Evolutionary conservation across 345 rosid genomes (phyloP).

Genomic region (Pugionium cornutum): DNA sequence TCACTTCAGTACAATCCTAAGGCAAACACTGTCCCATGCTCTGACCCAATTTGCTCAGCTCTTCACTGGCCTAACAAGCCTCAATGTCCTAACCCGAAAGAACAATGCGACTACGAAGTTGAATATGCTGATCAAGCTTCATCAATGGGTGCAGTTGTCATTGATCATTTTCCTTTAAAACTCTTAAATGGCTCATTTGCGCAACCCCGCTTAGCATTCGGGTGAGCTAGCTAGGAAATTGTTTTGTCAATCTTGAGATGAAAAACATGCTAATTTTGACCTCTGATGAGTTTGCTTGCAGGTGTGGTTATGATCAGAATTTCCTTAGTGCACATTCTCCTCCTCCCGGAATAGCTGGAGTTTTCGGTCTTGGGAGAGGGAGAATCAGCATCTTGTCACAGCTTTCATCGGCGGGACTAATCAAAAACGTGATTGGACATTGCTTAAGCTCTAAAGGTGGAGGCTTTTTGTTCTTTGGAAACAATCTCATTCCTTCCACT

Average conservation of each 20-base stretch:
- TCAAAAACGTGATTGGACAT: constrained; percentile 67
- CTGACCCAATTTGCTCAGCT: constrained; percentile 50
- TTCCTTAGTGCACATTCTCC: constrained; percentile 38
- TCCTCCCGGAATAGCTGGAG: constrained; percentile 63
- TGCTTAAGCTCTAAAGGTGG: constrained; percentile 77
- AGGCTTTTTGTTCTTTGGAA: constrained; percentile 83
- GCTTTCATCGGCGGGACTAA: constrained; percentile 44
- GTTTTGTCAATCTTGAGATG: not conserved
- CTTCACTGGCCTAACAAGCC: constrained; percentile 38
- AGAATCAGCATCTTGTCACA: constrained; percentile 63
- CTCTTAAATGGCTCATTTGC: constrained; percentile 50
- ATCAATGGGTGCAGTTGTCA: constrained; percentile 65
- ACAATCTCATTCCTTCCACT: constrained; percentile 52
- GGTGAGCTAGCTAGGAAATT: constrained; percentile 46
- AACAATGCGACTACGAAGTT: constrained; percentile 78
- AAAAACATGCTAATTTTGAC: not conserved
- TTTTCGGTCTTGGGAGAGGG: constrained; percentile 76
- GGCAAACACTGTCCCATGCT: constrained; percentile 50
- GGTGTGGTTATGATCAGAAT: constrained; percentile 75
- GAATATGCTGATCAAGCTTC: constrained; percentile 70
- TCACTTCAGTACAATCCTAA: constrained; percentile 59
- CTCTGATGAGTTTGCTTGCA: too few relatives aligned
- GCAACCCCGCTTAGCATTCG: constrained; percentile 52
- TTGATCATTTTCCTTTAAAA: constrained; percentile 49
- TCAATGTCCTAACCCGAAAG: constrained; percentile 48